phyloP scores from a whole-genome alignment of 163 green algal species.

The Picocystis sp. region DNA sequence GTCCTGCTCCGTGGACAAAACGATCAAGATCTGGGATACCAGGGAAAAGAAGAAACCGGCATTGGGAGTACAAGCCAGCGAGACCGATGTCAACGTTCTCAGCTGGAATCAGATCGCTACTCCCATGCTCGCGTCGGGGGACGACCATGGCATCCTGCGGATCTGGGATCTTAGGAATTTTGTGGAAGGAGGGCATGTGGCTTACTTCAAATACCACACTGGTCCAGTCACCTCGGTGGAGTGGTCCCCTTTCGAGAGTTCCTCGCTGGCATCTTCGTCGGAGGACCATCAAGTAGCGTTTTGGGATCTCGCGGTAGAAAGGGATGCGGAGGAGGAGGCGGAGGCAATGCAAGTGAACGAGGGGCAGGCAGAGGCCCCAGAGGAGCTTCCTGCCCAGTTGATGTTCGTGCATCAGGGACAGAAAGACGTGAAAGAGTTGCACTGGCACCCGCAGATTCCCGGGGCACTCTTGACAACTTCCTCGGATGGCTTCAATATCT shows the following conservation, averaged over 20 bases:
- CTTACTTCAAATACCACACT: slow-evolving; percentile 75
- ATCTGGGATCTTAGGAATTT: slow-evolving; percentile 91
- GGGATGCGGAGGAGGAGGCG: slow-evolving; percentile 80
- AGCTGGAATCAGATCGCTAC: slow-evolving; percentile 73
- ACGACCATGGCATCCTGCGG: slow-evolving; percentile 65
- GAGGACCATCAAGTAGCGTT: slow-evolving; percentile 40
- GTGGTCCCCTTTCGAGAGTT: slow-evolving; percentile 82
- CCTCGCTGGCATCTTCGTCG: slow-evolving; percentile 59
- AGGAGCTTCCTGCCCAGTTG: slow-evolving; percentile 29
- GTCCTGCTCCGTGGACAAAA: slow-evolving; percentile 42
- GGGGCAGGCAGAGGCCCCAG: slow-evolving; percentile 28
- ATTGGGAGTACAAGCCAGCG: slow-evolving; percentile 35
- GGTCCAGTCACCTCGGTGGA: slow-evolving; percentile 74
- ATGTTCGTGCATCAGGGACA: slow-evolving; percentile 44
- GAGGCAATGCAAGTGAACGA: slow-evolving; percentile 21
- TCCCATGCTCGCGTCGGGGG: slow-evolving; percentile 85
- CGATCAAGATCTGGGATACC: slow-evolving; percentile 77
- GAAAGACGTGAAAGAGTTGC: slow-evolving; percentile 82
- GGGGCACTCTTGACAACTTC: slow-evolving; percentile 76
- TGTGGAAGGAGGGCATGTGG: slow-evolving; percentile 32
- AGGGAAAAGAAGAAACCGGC: slow-evolving; percentile 33
- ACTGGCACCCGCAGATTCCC: slow-evolving; percentile 91
- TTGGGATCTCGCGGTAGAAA: slow-evolving; percentile 93
- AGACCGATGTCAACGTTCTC: slow-evolving; percentile 90
- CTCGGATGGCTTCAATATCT: slow-evolving; percentile 85